Evolutionary conservation across 73 alveolate species (phyloP), one percentile per base, ranked within the genome.

Genomic region (Paramecium pentaurelia): DNA sequence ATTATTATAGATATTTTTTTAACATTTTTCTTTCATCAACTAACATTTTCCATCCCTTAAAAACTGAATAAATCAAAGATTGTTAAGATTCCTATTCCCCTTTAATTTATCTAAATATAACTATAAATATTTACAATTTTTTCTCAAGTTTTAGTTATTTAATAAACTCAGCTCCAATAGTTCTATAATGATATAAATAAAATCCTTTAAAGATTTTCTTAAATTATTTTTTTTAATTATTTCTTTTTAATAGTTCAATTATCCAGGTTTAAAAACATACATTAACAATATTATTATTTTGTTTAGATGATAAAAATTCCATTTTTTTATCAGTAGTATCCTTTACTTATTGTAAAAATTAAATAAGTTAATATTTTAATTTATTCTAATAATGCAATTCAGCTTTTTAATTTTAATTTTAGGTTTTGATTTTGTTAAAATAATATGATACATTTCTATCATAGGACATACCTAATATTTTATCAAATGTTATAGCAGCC

Each of bases 11-110:
- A 18, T 80, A 80, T 36, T 80, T 80, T 36, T 49, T 80, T 8
- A 80, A 58, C 73, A 80, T 42, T 49, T 80, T 80, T 28, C 36
- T 80, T 49, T 80, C 77, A 42, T 80, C 91, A 45, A 44, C 91
- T 9, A 45, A 12, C 91, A 80, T 80, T 49, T 27, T 80, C 91
- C 91, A 80, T 20, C 51, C 47, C 44, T 42, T 45, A 80, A 80
- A 80, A 0, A 80, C 91, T 9, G 91, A 42, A 42, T 42, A 45
- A 12, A 42, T 47, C 4, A 32, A 59, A 40, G 87, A 73, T 6
- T 37, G 14, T 1, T 73, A 10, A 18, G 37, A 8, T 73, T 73
- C 87, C 3, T 11, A 37, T 34, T 73, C 60, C 16, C n/a, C 32
- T 73, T 73, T 73, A 20, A 30, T 30, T 73, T 73, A 73, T 37